Base-by-base conservation (phyloP, 1,284 basidiomycete species). In the Ganoderma boninense region DNA sequence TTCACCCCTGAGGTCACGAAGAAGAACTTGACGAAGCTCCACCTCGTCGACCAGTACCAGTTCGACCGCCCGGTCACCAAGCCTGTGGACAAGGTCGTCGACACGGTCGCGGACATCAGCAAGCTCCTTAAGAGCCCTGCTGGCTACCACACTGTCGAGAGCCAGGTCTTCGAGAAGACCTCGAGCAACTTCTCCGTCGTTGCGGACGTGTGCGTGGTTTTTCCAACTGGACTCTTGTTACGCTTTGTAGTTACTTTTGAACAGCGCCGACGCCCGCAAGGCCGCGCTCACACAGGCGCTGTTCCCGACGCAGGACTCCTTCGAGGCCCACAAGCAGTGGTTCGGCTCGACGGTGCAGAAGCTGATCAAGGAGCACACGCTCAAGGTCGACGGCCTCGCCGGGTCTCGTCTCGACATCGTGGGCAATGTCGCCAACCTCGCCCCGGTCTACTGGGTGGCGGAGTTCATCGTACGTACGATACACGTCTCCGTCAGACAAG, bases 1-100 rank as follows among this genome's bases (percentile, higher is more conserved):
- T 90, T 94, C 87, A 92, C 90, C 8, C 88, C 95, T 49, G 80
- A 85, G 13, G 77, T 89, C 23, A 93, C 94, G 92, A 82, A 87
- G 74, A 80, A 77, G 6, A 81, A 89, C 78, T 82, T 94, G 67
- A 84, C 80, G 66, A 87, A 91, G 63, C 77, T 95, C 64, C 85
- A 86, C 18, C 82, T 87, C 43, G 73, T 84, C 35, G 82, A 86
- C 35, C 80, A 86, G 49, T 93, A 94, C 73, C 84, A 87, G 68
- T 67, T 89, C 56, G 78, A 79, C n/a, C 84, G 89, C 40, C 91
- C 92, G 0, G 80, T 77, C 52, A 71, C 49, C 73, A 76, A 18
- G 66, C 81, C 77, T 4, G 66, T 65, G 23, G 80, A 84, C 3
- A 83, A 83, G 72, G 77, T 85, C 38, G 75, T 89, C 63, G 81